Evolutionary conservation across 2,329 filamentous ascomycete genomes (phyloP).

Genomic region (Aureobasidium musti): DNA sequence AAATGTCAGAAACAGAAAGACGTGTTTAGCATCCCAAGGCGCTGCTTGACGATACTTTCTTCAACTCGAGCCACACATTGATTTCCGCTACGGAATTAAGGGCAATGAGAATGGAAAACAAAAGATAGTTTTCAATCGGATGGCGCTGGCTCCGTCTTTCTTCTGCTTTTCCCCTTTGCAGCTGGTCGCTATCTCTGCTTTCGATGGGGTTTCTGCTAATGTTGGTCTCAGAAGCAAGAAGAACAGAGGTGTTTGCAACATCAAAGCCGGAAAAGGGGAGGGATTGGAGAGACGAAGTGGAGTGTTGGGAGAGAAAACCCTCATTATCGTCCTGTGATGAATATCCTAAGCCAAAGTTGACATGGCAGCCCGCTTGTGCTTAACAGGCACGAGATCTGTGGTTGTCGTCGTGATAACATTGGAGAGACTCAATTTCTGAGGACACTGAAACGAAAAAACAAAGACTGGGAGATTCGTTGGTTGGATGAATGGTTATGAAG

Average conservation of each 20-base stretch:
- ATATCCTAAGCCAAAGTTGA: constrained; percentile 33
- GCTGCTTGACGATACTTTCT: constrained; percentile 19
- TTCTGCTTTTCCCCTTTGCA: background rate
- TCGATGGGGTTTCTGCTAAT: background rate
- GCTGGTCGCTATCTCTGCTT: background rate
- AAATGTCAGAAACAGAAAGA: background rate
- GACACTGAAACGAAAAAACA: constrained; percentile 9
- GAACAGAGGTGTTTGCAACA: constrained; percentile 1
- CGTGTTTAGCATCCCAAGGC: constrained; percentile 23
- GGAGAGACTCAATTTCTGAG: constrained; percentile 33
- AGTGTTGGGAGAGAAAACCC: constrained; percentile 1
- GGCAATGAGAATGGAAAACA: constrained; percentile 14
- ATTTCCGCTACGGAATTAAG: background rate
- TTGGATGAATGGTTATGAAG: background rate
- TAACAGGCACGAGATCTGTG: constrained; percentile 17
- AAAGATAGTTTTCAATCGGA: constrained; percentile 46
- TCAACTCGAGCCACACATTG: background rate
- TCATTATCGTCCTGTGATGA: constrained; percentile 32
- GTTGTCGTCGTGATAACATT: constrained; percentile 33
- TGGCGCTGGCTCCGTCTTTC: constrained; percentile 39
- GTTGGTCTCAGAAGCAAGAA: background rate
- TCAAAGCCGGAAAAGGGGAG: background rate
- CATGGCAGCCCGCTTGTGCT: constrained; percentile 28
- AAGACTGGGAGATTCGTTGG: background rate
- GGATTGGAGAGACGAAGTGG: background rate